Evolutionary conservation across 2,329 filamentous ascomycete genomes (phyloP).

Genomic region (Paraphoma sp.): DNA sequence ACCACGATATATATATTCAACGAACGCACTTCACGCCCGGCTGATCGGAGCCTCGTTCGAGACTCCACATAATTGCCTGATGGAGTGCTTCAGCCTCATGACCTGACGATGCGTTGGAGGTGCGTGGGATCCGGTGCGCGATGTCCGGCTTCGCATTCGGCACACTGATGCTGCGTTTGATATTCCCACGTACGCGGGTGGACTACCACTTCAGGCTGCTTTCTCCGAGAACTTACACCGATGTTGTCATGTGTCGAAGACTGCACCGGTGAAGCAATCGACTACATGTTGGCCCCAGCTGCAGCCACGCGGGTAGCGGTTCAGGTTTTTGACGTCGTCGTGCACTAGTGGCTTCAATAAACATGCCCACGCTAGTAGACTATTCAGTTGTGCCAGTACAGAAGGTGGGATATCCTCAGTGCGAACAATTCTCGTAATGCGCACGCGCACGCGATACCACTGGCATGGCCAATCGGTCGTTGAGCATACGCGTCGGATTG

Average conservation of each 20-base stretch:
- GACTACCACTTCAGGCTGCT: not conserved
- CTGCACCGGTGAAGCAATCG: not conserved
- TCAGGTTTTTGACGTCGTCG: too few relatives aligned
- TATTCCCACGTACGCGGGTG: not conserved
- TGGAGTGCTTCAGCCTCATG: constrained; percentile 32
- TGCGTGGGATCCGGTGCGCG: constrained; percentile 9
- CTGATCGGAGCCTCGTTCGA: constrained; percentile 2
- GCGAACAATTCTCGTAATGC: too few relatives aligned
- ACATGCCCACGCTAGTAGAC: too few relatives aligned
- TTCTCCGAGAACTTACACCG: not conserved
- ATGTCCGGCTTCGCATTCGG: constrained; percentile 1
- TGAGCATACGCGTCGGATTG: too few relatives aligned
- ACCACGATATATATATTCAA: constrained; percentile 6
- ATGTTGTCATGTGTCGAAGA: not conserved
- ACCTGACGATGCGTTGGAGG: constrained; percentile 35
- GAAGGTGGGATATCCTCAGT: too few relatives aligned
- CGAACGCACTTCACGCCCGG: constrained; percentile 10
- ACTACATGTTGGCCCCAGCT: not conserved
- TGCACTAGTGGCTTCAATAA: too few relatives aligned
- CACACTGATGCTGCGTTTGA: not conserved
- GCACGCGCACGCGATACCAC: too few relatives aligned
- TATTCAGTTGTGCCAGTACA: too few relatives aligned
- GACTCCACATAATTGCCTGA: constrained; percentile 2
- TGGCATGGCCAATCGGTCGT: too few relatives aligned
- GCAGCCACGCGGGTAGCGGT: not conserved